Conservation (phyloP, 352 stramenopile genomes). For the Phytophthora boehmeriae region DNA sequence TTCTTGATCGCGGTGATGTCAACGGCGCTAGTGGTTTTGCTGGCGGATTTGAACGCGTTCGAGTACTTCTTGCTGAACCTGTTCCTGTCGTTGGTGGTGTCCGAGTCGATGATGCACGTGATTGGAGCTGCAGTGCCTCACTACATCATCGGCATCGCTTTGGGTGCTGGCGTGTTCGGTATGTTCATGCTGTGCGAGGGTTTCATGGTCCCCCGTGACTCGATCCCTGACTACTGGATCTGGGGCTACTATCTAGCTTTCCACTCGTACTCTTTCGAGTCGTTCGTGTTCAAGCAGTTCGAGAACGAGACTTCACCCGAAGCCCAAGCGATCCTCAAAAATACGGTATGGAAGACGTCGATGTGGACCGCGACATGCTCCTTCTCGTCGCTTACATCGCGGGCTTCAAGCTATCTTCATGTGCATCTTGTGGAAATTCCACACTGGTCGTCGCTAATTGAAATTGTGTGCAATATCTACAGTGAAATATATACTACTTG, state of each 20-base stretch:
- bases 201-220: constrained; percentile 67
- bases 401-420: constrained; percentile 40
- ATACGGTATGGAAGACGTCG: constrained; percentile 53
- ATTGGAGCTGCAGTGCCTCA: constrained; percentile 73
- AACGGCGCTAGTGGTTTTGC: constrained; percentile 51
- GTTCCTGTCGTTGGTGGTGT: constrained; percentile 72
- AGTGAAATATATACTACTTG: constrained; percentile 74
- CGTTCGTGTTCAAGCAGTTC: constrained; percentile 84
- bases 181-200: constrained; percentile 86
- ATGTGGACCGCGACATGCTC: constrained; percentile 47
- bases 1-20: constrained; percentile 67
- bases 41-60: constrained; percentile 62
- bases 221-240: constrained; percentile 71
- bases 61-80: constrained; percentile 67
- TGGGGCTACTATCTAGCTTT: constrained; percentile 89
- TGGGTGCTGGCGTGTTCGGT: constrained; percentile 71
- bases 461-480: constrained; percentile 57
- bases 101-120: constrained; percentile 83
- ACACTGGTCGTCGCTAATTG: constrained; percentile 1
- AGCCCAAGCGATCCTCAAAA: constrained; percentile 24
- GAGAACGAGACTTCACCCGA: constrained; percentile 22
- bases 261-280: constrained; percentile 84
- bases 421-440: constrained; percentile 17
- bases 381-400: constrained; percentile 37
- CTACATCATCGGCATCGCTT: constrained; percentile 83